Conservation (phyloP, 768 basidiomycete genomes). For the Leucosporidium yakuticum region DNA sequence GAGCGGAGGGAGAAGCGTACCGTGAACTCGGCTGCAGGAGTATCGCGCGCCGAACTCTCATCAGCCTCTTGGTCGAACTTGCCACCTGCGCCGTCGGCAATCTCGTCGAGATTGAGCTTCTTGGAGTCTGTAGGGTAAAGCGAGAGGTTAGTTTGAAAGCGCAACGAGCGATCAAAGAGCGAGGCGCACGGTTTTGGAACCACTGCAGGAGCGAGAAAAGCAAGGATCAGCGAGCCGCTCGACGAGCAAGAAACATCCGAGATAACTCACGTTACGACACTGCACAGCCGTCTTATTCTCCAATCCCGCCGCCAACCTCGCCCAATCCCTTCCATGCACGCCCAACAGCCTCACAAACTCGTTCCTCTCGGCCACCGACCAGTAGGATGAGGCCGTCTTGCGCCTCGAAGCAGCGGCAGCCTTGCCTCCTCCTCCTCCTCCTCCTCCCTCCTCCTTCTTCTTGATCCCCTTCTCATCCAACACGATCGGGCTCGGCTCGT, state of each 20-base stretch:
- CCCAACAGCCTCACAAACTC: conserved; percentile 55
- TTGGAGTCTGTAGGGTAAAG: conserved; percentile 39
- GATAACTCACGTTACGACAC: conserved; percentile 41
- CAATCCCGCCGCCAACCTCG: conserved; percentile 63
- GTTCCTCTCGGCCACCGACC: conserved; percentile 62
- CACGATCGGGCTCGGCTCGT: background rate
- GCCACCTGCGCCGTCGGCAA: conserved; percentile 7
- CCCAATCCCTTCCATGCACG: conserved; percentile 62
- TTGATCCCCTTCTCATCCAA: background rate
- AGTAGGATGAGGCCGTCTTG: conserved; percentile 46
- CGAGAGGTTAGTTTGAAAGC: background rate
- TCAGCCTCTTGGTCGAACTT: background rate
- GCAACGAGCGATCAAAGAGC: background rate
- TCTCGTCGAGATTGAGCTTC: conserved; percentile 37
- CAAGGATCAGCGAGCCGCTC: background rate
- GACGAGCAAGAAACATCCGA: background rate
- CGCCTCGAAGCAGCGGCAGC: conserved; percentile 9
- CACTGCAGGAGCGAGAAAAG: background rate
- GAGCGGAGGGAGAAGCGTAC: background rate
- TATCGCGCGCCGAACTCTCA: background rate
- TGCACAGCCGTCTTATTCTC: conserved; percentile 48
- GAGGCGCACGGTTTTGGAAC: conserved; percentile 22
- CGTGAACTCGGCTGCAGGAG: background rate
- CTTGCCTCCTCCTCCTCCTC: background rate
- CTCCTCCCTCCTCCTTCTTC: background rate